A percentile compares a stretch with the other conserved stretches of the same genome.
Conservation (phyloP, 495 filamentous ascomycete species). For the Pseudotulostoma volvatum region DNA sequence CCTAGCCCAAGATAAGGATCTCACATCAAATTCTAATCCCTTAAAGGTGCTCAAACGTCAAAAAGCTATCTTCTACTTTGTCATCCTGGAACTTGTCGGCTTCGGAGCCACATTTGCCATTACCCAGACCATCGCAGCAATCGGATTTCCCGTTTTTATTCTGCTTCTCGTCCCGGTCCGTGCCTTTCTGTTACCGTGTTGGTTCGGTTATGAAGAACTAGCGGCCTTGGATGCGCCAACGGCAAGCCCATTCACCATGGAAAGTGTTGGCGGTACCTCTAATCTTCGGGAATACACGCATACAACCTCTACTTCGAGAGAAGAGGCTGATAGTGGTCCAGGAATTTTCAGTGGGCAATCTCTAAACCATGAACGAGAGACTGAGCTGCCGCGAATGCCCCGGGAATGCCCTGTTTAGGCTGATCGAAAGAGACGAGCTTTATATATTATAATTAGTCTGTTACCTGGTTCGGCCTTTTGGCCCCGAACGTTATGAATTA, state of each 20-base stretch:
- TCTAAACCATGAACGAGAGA: no score
- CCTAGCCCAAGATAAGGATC: conserved; percentile 45
- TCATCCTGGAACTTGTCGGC: conserved; percentile 57
- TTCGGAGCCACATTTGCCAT: conserved; percentile 88
- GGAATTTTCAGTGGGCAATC: no score
- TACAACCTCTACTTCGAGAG: not conserved
- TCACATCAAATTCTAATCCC: conserved; percentile 50
- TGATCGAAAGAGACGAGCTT: no score
- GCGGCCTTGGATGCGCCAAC: conserved; percentile 59
- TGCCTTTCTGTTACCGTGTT: conserved; percentile 52
- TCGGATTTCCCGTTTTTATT: conserved; percentile 86
- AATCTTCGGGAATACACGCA: conserved; percentile 24
- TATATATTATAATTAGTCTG: no score
- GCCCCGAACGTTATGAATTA: no score
- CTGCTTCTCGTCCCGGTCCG: conserved; percentile 62
- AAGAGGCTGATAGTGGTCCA: conserved; percentile 5
- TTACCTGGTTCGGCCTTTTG: no score
- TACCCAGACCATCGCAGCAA: conserved; percentile 85
- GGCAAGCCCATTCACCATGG: conserved; percentile 72
- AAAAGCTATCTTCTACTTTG: conserved; percentile 56
- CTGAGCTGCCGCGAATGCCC: no score
- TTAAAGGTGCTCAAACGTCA: conserved; percentile 45
- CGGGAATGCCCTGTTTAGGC: no score
- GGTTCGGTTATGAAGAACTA: conserved; percentile 54
- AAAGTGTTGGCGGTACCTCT: conserved; percentile 60